Base-by-base conservation (phyloP, 257 asterid genomes). In the Nicotiana paniculata region DNA sequence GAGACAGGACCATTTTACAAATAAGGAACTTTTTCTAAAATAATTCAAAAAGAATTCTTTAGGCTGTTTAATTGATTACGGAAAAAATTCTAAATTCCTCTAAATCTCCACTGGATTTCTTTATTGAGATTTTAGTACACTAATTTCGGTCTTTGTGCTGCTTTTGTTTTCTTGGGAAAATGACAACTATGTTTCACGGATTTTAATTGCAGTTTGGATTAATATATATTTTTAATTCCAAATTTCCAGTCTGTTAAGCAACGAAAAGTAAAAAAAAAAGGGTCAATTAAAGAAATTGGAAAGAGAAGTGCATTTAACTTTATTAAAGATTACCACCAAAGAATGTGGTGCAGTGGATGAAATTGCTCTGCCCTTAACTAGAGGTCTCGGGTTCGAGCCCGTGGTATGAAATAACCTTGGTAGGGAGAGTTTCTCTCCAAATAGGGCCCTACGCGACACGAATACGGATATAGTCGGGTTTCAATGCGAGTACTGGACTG, bases 201-300 rank as follows among this genome's bases (percentile, higher is more conserved):
- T 24, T 39, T 70, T 43, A 21, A 21, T 21, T 72, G 37, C 58
- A 43, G 21, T 43, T 43, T 70, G 4, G 55, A 16, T 70, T 11
- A 1, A 43, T 33, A 28, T 37, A 21, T 21, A 21, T 43, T 46
- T 21, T 70, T 11, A 43, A 26, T 2, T 13, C 33, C 9, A 16
- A 43, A 10, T 70, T 70, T 70, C 58, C 77, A 70, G 77, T 70
- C n/a, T 70, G 35, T 70, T 70, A 43, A 43, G 58, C 77, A 70
- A 55, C 58, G 4, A 24, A 70, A 43, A 70, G 78, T 3, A 2
- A 69, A 62, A 21, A 18, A 18, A 10, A 69, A 39, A 37, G 1
- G 9, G 5, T 39, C 77, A 68, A 68, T 37, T 68, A 37, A 37
- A 68, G 4, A 68, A 37, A 68, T n/a, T 18, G 32, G 30, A 6